A percentile compares a stretch with the other conserved stretches of the same genome.
Evolutionary conservation across 345 rosid species (phyloP).

Genomic region (Syzygium grande): DNA sequence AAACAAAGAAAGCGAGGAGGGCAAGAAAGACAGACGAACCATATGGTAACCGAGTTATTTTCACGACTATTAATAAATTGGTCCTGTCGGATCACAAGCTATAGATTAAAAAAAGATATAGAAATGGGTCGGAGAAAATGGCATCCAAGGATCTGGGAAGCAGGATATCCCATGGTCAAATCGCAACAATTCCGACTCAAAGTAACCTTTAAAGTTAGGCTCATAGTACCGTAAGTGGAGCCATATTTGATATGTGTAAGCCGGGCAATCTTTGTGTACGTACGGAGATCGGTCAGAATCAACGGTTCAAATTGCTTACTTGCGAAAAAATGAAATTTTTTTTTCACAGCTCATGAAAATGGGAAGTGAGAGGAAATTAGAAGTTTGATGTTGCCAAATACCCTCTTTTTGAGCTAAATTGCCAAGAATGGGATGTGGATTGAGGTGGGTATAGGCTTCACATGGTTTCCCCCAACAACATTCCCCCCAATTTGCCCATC

Average conservation of each 20-base stretch:
- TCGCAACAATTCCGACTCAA: rapidly evolving
- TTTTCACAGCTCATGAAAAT: neutral
- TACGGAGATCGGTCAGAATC: rapidly evolving
- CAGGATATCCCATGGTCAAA: rapidly evolving
- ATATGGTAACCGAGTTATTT: neutral
- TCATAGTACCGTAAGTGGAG: neutral
- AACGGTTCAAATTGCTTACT: neutral
- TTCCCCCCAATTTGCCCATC: neutral
- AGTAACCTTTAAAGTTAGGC: neutral
- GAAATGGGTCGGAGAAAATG: neutral
- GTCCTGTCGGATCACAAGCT: neutral
- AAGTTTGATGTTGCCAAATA: neutral
- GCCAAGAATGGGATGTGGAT: neutral
- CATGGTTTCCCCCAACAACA: neutral
- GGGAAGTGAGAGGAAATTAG: neutral
- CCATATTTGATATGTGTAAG: rapidly evolving
- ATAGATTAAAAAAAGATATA: neutral
- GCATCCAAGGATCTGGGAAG: rapidly evolving
- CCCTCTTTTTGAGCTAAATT: neutral
- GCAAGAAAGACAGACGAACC: too few relatives aligned
- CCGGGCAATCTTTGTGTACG: rapidly evolving
- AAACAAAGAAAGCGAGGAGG: neutral
- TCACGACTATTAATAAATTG: neutral
- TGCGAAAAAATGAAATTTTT: neutral
- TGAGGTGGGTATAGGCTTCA: neutral